These are phyloP conservation scores for Neurospora tetrasperma DNA, from an alignment of 495 filamentous ascomycete genomes.

Conservation along the genomic window DNA sequence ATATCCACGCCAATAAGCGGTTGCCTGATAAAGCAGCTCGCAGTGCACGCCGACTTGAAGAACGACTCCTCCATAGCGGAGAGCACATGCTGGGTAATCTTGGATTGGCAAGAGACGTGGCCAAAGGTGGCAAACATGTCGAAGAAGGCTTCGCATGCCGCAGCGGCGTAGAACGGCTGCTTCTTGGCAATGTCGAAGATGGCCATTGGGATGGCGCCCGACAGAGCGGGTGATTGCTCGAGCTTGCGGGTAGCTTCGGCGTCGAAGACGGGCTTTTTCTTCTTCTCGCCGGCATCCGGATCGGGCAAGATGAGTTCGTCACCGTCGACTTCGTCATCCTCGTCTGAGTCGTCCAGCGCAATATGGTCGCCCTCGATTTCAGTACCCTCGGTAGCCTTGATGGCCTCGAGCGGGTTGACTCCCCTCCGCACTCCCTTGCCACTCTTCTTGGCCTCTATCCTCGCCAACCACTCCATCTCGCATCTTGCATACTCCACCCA, in stretches of 20 bases:
- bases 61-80: conserved; percentile 48
- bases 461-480: conserved; percentile 84
- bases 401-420: conserved; percentile 27
- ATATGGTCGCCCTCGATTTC: conserved; percentile 20
- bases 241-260: conserved; percentile 49
- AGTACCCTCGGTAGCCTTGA: conserved; percentile 27
- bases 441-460: conserved; percentile 62
- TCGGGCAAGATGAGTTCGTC: conserved; percentile 35
- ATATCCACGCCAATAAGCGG: conserved; percentile 55
- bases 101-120: conserved; percentile 49
- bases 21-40: conserved; percentile 60
- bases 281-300: conserved; percentile 23
- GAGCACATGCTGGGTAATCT: conserved; percentile 69
- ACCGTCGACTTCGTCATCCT: conserved; percentile 31
- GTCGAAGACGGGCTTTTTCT: conserved; percentile 38
- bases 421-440: conserved; percentile 44
- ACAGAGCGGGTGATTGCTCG: conserved; percentile 67
- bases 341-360: conserved; percentile 29
- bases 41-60: conserved; percentile 47
- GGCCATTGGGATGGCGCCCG: conserved; percentile 82
- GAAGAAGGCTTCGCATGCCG: conserved; percentile 66
- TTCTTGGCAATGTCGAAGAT: conserved; percentile 85
- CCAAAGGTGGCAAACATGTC: conserved; percentile 62
- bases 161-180: conserved; percentile 53
- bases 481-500: conserved; percentile 88